Evolutionary conservation across 1,139 yeast genomes (phyloP).

Genomic region (Ogataea hybrid): DNA sequence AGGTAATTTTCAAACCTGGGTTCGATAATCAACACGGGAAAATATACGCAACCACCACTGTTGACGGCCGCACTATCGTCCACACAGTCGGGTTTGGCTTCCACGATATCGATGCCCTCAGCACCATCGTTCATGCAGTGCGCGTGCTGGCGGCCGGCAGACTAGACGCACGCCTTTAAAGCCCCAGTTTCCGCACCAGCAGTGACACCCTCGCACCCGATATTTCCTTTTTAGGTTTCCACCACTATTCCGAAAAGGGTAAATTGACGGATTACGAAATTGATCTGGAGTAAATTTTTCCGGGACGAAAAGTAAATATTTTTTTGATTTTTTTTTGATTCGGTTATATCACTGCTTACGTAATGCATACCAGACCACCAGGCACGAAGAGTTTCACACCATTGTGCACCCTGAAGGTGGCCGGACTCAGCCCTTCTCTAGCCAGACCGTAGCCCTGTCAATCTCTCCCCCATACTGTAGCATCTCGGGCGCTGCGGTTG

Average conservation of each 20-base stretch:
- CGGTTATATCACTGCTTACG: constrained; percentile 2
- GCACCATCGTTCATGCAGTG: constrained; percentile 15
- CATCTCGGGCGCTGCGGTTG: background rate
- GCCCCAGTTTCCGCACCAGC: background rate
- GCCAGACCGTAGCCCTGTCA: too few relatives aligned
- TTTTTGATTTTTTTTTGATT: background rate
- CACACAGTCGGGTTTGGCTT: constrained; percentile 21
- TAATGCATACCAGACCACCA: background rate
- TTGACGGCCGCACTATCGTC: constrained; percentile 7
- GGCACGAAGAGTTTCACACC: background rate
- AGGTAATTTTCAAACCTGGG: constrained; percentile 55
- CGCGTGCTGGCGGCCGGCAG: constrained; percentile 3
- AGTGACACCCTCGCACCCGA: constrained; percentile 15
- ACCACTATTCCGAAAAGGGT: constrained; percentile 15
- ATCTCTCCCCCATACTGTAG: background rate
- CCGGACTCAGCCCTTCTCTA: background rate
- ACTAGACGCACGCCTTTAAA: constrained; percentile 4
- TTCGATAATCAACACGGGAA: constrained; percentile 15
- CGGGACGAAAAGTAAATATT: constrained; percentile 1
- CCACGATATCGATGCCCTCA: constrained; percentile 14
- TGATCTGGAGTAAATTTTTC: constrained; percentile 6
- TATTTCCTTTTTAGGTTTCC: constrained; percentile 2
- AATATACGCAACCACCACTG: constrained; percentile 11
- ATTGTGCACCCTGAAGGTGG: background rate
- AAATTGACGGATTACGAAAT: constrained; percentile 18